These are phyloP conservation scores for Phaeophleospora eucalypticola DNA, from an alignment of 2,329 filamentous ascomycete genomes.

Conservation along the genomic window DNA sequence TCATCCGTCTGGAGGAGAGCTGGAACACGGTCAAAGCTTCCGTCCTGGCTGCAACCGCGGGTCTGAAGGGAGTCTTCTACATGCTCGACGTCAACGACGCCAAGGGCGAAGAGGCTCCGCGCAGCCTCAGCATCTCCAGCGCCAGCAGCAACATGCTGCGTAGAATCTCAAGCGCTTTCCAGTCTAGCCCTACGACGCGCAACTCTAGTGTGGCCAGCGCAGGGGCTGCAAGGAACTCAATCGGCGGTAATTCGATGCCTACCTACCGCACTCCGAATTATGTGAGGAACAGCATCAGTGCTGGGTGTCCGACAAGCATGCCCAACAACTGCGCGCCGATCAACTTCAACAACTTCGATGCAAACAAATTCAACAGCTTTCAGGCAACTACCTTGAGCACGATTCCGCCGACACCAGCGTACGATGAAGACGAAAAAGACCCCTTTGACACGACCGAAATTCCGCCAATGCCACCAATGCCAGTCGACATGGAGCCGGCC, in stretches of 20 bases:
- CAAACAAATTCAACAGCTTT: slow-evolving; percentile 25
- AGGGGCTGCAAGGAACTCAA: slow-evolving; percentile 11
- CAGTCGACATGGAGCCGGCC: slow-evolving; percentile 3
- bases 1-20: slow-evolving; percentile 44
- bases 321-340: slow-evolving; percentile 19
- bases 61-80: slow-evolving; percentile 44
- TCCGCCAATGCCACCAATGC: slow-evolving; percentile 21
- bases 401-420: slow-evolving; percentile 41
- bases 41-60: slow-evolving; percentile 39
- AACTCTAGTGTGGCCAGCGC: slow-evolving; percentile 24
- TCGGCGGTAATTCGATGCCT: slow-evolving; percentile 17
- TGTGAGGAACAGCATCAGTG: slow-evolving; percentile 35
- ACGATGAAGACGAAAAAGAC: slow-evolving; percentile 27
- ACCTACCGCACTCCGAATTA: slow-evolving; percentile 33
- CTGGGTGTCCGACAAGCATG: slow-evolving; percentile 39
- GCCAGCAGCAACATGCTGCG: slow-evolving; percentile 29
- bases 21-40: slow-evolving; percentile 42
- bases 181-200: slow-evolving; percentile 12
- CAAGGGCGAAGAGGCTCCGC: slow-evolving; percentile 11
- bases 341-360: slow-evolving; percentile 21
- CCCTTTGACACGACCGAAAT: slow-evolving; percentile 35
- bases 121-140: slow-evolving; percentile 27
- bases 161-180: slow-evolving; percentile 33
- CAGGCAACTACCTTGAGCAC: slow-evolving; percentile 33
- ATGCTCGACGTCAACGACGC: slow-evolving; percentile 36